Evolutionary conservation across 2,329 filamentous ascomycete species (phyloP).

Genomic region (Phaeosphaeriaceae sp.): DNA sequence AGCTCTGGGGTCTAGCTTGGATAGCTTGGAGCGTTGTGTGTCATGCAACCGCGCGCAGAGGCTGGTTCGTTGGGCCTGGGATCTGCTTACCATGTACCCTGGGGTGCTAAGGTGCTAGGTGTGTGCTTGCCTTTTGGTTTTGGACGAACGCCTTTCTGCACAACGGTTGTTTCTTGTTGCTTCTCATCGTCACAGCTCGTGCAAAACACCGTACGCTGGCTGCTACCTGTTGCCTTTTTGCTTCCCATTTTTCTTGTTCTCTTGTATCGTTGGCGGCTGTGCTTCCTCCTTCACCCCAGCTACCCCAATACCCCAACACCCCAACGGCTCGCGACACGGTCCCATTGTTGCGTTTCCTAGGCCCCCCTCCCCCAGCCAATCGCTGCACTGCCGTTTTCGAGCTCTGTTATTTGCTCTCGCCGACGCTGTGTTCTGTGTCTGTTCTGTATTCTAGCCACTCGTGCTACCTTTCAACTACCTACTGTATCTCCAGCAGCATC

Average conservation of each 20-base stretch:
- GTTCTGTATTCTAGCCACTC: constrained; percentile 32
- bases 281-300: constrained; percentile 6
- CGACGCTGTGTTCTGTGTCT: constrained; percentile 41
- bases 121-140: too few species aligned
- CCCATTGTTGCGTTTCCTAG: constrained; percentile 19
- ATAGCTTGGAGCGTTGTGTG: constrained; percentile 34
- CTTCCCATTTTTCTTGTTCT: constrained; percentile 4
- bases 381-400: constrained; percentile 17
- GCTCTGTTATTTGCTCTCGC: constrained; percentile 34
- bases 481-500: too few species aligned
- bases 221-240: background rate
- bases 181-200: constrained; percentile 13
- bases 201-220: constrained; percentile 8
- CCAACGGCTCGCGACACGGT: background rate
- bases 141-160: constrained; percentile 6
- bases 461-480: too few species aligned
- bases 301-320: constrained; percentile 11
- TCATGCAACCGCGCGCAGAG: constrained; percentile 35
- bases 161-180: constrained; percentile 11
- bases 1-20: constrained; percentile 23
- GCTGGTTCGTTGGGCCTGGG: constrained; percentile 34
- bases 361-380: constrained; percentile 32
- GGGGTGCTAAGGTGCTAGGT: too few species aligned
- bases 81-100: constrained; percentile 31
- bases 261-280: constrained; percentile 7